Conservation (phyloP, 1,139 yeast species). For the Yarrowia galli region DNA sequence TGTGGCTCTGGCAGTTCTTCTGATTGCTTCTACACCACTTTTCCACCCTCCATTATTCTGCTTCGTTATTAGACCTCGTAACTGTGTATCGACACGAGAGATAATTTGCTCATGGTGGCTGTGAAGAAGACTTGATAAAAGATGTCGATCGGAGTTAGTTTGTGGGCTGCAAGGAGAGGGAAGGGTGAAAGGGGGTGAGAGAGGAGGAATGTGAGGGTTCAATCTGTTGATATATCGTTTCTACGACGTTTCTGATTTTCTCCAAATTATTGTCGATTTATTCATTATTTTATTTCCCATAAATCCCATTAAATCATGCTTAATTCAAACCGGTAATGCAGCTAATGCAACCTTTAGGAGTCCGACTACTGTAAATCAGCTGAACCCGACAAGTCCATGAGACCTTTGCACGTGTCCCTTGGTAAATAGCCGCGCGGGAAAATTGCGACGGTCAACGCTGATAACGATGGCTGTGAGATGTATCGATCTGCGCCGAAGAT, state of each 20-base stretch:
- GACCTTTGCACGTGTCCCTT: background rate
- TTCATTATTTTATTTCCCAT: no score
- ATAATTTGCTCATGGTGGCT: conserved; percentile 6
- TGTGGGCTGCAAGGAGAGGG: background rate
- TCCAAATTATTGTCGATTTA: background rate
- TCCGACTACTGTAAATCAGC: no score
- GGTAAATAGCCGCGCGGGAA: background rate
- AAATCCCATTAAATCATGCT: no score
- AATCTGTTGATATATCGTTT: no score
- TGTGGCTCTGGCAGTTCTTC: no score
- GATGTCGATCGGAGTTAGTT: background rate
- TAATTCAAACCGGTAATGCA: no score
- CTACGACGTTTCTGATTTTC: background rate
- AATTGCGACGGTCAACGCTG: background rate
- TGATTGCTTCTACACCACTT: no score
- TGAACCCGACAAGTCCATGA: no score
- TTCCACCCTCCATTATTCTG: no score
- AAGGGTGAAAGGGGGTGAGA: background rate
- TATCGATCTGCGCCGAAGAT: conserved; percentile 6
- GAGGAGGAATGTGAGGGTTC: background rate
- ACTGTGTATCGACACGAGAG: no score
- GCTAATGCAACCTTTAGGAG: no score
- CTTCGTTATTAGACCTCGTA: no score
- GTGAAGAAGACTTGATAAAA: background rate
- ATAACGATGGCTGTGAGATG: background rate